A percentile compares a stretch with the other conserved stretches of the same genome.
Evolutionary conservation across 495 filamentous ascomycete genomes (phyloP).

Genomic region (Penicillium macrosclerotiorum): DNA sequence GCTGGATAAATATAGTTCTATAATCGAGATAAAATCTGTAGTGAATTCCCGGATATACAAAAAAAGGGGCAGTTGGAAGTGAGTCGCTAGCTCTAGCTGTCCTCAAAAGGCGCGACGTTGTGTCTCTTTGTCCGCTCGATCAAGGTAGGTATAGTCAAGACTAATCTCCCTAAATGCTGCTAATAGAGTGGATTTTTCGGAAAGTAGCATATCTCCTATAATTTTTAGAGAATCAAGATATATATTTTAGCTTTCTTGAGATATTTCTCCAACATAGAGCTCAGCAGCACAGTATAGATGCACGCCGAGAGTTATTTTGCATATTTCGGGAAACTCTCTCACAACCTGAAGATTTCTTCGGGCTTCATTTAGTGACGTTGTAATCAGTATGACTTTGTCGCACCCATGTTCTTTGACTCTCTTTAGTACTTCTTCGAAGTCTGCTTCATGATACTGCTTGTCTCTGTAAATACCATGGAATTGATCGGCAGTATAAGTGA

Average conservation of each 20-base stretch:
- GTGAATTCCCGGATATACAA: constrained; percentile 27
- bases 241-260: neutral
- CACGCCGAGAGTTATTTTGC: constrained; percentile 31
- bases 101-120: constrained; percentile 28
- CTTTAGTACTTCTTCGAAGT: constrained; percentile 23
- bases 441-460: constrained; percentile 29
- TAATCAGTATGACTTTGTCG: constrained; percentile 26
- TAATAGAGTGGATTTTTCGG: constrained; percentile 13
- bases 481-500: constrained; percentile 33
- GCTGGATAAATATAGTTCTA: constrained; percentile 18
- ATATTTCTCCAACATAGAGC: constrained; percentile 16
- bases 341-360: constrained; percentile 20
- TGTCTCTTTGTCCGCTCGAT: constrained; percentile 26
- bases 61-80: constrained; percentile 27
- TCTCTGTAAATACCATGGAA: constrained; percentile 34
- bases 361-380: constrained; percentile 24
- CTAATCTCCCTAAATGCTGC: constrained; percentile 34
- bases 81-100: constrained; percentile 24
- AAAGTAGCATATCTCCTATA: constrained; percentile 11
- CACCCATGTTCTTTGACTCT: constrained; percentile 22
- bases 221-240: constrained; percentile 11
- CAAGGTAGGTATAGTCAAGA: constrained; percentile 31
- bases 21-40: constrained; percentile 28
- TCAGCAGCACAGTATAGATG: constrained; percentile 28
- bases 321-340: constrained; percentile 20